phyloP scores from a whole-genome alignment of 1,284 basidiomycete species.

The Malassezia japonica region DNA sequence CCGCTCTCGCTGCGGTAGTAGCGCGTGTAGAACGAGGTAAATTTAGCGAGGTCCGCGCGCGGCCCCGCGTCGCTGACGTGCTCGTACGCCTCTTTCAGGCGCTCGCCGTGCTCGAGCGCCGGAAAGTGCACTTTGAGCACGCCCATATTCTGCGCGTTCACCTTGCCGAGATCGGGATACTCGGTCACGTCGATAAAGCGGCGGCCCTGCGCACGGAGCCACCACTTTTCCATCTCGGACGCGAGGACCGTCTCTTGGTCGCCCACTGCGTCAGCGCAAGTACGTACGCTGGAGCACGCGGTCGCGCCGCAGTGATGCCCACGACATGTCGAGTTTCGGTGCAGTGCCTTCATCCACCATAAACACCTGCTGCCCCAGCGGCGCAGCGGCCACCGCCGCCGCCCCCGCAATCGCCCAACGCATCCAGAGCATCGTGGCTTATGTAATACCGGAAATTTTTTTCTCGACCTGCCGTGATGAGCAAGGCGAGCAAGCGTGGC shows the following conservation, averaged over 20 bases:
- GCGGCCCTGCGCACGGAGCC: slow-evolving; percentile 22
- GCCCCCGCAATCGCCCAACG: neutral
- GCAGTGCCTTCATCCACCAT: neutral
- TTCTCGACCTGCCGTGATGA: slow-evolving; percentile 1
- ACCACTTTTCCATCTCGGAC: slow-evolving; percentile 29
- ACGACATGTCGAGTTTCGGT: neutral
- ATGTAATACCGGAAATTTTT: too few relatives aligned
- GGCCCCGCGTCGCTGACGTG: slow-evolving; percentile 29
- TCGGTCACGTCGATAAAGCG: slow-evolving; percentile 43
- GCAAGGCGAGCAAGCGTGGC: neutral
- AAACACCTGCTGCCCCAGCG: neutral
- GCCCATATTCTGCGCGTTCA: neutral
- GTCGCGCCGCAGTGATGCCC: neutral
- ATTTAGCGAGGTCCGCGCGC: slow-evolving; percentile 49
- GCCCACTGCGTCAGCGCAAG: slow-evolving; percentile 4
- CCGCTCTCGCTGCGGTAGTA: slow-evolving; percentile 61
- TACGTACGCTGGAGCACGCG: slow-evolving; percentile 10
- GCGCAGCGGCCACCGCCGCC: neutral
- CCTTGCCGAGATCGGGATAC: slow-evolving; percentile 13
- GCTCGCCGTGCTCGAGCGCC: slow-evolving; percentile 13
- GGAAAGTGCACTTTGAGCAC: slow-evolving; percentile 20
- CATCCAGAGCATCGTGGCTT: too few relatives aligned
- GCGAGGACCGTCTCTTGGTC: neutral
- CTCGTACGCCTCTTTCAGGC: slow-evolving; percentile 20
- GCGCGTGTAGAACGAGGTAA: slow-evolving; percentile 51